Evolutionary conservation across 2,329 filamentous ascomycete genomes (phyloP), one percentile per base, ranked within the genome.

Genomic region (Aspergillus texensis): DNA sequence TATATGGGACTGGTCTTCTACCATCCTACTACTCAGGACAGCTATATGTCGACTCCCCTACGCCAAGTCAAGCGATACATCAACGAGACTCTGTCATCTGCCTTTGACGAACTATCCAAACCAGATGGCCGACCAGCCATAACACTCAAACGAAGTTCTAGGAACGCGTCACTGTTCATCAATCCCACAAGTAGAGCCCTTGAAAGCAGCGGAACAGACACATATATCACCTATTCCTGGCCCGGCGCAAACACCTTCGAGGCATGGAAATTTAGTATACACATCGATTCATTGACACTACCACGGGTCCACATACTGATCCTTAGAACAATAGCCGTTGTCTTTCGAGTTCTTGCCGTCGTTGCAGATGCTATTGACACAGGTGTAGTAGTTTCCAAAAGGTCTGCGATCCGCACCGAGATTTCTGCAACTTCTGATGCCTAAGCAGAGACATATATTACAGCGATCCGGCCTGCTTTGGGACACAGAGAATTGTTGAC

Each of bases 381-480:
- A 2, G 78, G 83, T 50, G 72, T 80, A 21, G 72, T 83, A 11
- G 78, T 87, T 63, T 87, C 86, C 0, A 89, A 89, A 72, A 81
- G 86, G 86, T 86, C 58, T 54, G 11, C n/a, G 10, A 55, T 32
- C 26, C 32, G n/a, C n/a, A 39, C n/a, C 11, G 4, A 26, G 5
- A 4, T 41, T 26, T 32, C 24, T 4, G 16, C 19, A 46, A 14
- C 26, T 36, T 19, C 53, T 57, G 43, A 52, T 32, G 36, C n/a
- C 41, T 21, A 19, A 21, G 6, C 30, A 89, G 88, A 65, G 88
- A 89, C 67, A 84, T 90, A 34, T 90, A 86, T 69, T 90, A 90
- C 70, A 83, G 82, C 57, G 85, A 89, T 65, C 86, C 87, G 1
- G 79, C 80, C 46, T 79, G 88, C 10, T 90, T 89, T 69, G 79